phyloP scores from a whole-genome alignment of 352 stramenopile genomes.

The Pythium monospermum region DNA sequence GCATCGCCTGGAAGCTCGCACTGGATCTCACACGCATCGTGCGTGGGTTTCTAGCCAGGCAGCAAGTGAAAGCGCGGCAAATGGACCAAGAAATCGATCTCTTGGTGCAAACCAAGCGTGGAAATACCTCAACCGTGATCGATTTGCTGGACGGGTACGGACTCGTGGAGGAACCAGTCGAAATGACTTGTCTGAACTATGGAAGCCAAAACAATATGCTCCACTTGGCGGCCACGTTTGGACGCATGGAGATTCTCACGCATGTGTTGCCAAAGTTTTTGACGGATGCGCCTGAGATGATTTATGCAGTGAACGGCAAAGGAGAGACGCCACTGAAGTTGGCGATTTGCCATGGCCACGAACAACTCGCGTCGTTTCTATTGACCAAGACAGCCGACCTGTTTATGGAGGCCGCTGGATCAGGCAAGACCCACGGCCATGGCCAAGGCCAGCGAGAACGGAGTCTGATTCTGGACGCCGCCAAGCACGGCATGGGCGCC shows the following conservation, averaged over 20 bases:
- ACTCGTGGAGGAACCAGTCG: conserved; percentile 29
- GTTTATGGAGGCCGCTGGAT: conserved; percentile 15
- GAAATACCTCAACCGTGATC: conserved; percentile 47
- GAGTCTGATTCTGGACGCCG: conserved; percentile 47
- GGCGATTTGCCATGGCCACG: conserved; percentile 37
- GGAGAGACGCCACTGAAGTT: conserved; percentile 45
- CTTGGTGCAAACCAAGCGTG: conserved; percentile 43
- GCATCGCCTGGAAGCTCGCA: conserved; percentile 29
- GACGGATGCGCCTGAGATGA: conserved; percentile 14
- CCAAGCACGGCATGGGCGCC: conserved; percentile 29
- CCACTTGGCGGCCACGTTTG: conserved; percentile 44
- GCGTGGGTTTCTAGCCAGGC: conserved; percentile 45
- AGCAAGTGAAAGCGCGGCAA: conserved; percentile 18
- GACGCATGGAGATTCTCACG: conserved; percentile 44
- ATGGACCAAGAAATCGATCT: conserved; percentile 40
- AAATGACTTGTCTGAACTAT: conserved; percentile 30
- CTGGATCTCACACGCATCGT: conserved; percentile 45
- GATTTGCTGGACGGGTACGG: conserved; percentile 62
- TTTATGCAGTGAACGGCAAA: conserved; percentile 37
- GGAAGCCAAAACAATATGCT: conserved; percentile 38
- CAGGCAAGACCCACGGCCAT: conserved; percentile 1
- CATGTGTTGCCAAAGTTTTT: conserved; percentile 42
- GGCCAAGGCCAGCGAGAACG: conserved; percentile 15
- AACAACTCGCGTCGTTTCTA: conserved; percentile 50
- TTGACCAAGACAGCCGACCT: conserved; percentile 49